Base-by-base conservation (phyloP, 2,329 filamentous ascomycete species). In the Uncinocarpus reesii region DNA sequence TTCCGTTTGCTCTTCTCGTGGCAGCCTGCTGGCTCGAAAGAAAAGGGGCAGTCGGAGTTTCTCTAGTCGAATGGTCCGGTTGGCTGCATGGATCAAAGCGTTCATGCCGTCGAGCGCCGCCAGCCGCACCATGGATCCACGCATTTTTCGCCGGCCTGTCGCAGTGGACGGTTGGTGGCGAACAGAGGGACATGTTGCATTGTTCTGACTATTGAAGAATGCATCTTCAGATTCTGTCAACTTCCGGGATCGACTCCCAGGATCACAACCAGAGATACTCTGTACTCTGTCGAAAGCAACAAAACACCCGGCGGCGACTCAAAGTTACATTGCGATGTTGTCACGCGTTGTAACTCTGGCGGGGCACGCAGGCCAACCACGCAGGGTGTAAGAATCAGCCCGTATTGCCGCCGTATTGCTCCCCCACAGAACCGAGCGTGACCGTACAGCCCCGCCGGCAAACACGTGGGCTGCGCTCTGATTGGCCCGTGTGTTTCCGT, bases 291-390 rank as follows among this genome's bases (percentile, higher is more conserved):
- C n/a, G n/a, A n/a, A n/a, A n/a, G n/a, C n/a, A n/a, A n/a, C n/a
- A n/a, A n/a, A n/a, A n/a, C n/a, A n/a, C n/a, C n/a, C n/a, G n/a
- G n/a, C n/a, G 7, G 16, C 15, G 16, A 24, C 43, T 29, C 46
- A 42, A 48, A 48, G 46, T 48, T 48, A 48, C 46, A 48, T 48
- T 48, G 46, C 40, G 37, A 42, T 16, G 38, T 42, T 21, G 31
- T 48, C 28, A 47, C 35, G 36, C 35, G 34, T 21, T 41, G 45
- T 47, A 40, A 41, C 35, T 26, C 35, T 32, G 28, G 35, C 34
- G 35, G n/a, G 15, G 20, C 34, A 29, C 7, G 26, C 7, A 15
- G 3, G 8, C n/a, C 7, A 31, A 37, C 15, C 21, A 8, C 7
- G 8, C 21, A 34, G 32, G n/a, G 20, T 7, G 11, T 7, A 15